Base-by-base conservation (phyloP, 352 stramenopile genomes). In the Globisporangium nunn region DNA sequence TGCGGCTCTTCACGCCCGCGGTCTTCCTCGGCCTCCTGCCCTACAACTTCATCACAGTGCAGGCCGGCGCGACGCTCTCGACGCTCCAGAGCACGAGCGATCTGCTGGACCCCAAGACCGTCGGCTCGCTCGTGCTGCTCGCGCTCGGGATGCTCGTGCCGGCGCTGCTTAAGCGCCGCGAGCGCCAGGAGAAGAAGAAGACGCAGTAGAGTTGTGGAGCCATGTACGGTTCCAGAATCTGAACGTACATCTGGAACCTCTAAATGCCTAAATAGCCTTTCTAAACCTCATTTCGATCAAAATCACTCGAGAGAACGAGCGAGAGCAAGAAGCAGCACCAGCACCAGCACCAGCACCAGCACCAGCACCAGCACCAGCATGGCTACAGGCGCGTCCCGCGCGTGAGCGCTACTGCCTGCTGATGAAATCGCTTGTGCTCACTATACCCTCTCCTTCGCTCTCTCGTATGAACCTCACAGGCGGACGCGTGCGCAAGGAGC, bases 31-130 rank as follows among this genome's bases (percentile, higher is more conserved):
- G 84, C 2, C 70, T 94, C 52, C 66, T 92, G 65, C 81, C 82
- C 23, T 93, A 93, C 69, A 93, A 91, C 62, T 88, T 89, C 47
- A 75, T 91, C 54, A 93, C 82, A 17, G 80, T 90, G 6, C 68
- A 93, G 54, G 82, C 82, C 1, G 82, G 82, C 17, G 77, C 74
- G 8, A 88, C 90, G 81, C 59, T 94, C 11, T 85, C 79, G 29
- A 80, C 72, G n/a, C 68, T 94, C 33, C 54, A 57, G 33, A 85
- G 72, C 55, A 84, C 81, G 14, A 78, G 74, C 29, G 81, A 92
- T 48, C 59, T 92, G 50, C 59, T 92, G 48, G 75, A 90, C 50
- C 64, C 67, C 15, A 64, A 66, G 6, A 87, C 79, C 0, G 66
- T 90, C 39, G 81, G 73, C 3, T 75, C 77, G 50, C 61, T 92